Base-by-base conservation (phyloP, 306 rosid genomes). In the Psophocarpus tetragonolobus region DNA sequence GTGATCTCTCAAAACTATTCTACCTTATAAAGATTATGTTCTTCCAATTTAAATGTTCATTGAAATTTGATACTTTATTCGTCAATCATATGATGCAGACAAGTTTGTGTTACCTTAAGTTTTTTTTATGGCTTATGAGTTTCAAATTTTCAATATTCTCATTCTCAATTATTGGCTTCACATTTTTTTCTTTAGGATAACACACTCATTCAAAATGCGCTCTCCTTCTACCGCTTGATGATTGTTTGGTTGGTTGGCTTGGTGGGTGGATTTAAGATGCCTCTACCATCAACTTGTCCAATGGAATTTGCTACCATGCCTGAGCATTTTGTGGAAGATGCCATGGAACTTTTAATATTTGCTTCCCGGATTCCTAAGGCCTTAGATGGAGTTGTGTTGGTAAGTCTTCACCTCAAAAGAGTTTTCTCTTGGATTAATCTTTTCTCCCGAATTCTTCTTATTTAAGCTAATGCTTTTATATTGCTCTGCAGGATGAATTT, bases 251-350 rank as follows among this genome's bases (percentile, higher is more conserved):
- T 92, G 83, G 99, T 86, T 87, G 88, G 90, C 85, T 74, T 92
- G 94, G 94, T 96, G 82, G 99, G 98, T 77, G 99, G 98, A 73
- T 96, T 90, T 77, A 91, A 92, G 88, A 96, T 96, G 98, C 99
- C 99, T 74, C 86, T 96, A 38, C 94, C 96, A 44, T 64, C 89
- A 66, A 83, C 86, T 61, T 88, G 96, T 87, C 96, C 98, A 1
- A 87, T 78, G 87, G 98, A 87, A 75, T 90, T 96, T 86, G 97
- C 99, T 4, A 84, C 88, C 54, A 87, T 96, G 98, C 98, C 99
- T 2, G 98, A 96, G 77, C 99, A 92, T 89, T 96, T 92, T 93
- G 90, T 96, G 74, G 99, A 92, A 86, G 99, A 96, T 87, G 96
- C 98, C 76, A 90, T 93, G 99, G 99, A 96, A 73, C 89, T 96